Base-by-base conservation (phyloP, 1,284 basidiomycete genomes). In the Vanrija pseudolonga region DNA sequence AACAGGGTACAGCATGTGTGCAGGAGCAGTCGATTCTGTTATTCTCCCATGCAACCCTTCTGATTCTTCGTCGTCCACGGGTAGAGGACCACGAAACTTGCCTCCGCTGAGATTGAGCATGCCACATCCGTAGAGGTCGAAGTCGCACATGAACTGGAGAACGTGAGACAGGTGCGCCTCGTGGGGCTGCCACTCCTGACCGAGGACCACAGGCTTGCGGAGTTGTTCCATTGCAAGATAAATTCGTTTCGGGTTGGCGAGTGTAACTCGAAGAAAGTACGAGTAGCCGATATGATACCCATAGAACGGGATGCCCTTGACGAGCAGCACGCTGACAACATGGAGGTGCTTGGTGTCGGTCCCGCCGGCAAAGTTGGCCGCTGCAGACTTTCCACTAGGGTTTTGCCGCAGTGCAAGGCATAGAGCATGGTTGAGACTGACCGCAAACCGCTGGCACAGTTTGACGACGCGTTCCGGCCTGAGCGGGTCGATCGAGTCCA, bases 221-320 rank as follows among this genome's bases (percentile, higher is more conserved):
- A 96, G 73, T 52, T 94, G 83, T 18, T 88, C 84, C 37, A 84
- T 82, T 15, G 86, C 82, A 19, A 89, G 85, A 63, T 80, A 84
- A 58, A 87, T 78, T 60, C 84, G 76, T 2, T 79, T 72, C 6
- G 92, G 90, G 64, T 96, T 86, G 46, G 81, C 80, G 53, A 94
- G 79, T 61, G 85, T 80, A 47, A 98, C 83, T 74, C 97, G 97
- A 75, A 98, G 84, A 76, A 90, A 98, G 24, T 92, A 92, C 11
- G 83, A 81, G 68, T 91, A 89, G 23, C 86, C 84, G 18, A 88
- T 80, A 71, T 94, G 89, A 74, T 94, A 98, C 8, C 95, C 95
- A 74, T 98, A 98, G 74, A 98, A 97, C 63, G 89, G 88, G 20
- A 90, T 79, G n/a, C 92, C 95, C 77, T 98, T 98, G 65, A 94